Evolutionary conservation across 192 early-diverging fungal genomes (phyloP).

Genomic region (Backusella macrospora): DNA sequence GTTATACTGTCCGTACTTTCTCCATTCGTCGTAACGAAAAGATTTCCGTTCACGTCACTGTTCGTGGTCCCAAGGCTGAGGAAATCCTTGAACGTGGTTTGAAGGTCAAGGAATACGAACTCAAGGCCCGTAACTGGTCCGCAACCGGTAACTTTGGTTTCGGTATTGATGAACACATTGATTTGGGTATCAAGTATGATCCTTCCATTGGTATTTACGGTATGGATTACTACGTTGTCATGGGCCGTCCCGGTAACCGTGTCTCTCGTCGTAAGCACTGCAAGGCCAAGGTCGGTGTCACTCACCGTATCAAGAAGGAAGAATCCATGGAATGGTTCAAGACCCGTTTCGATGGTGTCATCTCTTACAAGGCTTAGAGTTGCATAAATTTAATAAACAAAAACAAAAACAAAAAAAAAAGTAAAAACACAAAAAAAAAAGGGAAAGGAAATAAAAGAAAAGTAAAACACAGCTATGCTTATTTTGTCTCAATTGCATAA

Average conservation of each 20-base stretch:
- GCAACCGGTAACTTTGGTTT: slow-evolving; percentile 99
- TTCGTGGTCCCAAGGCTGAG: slow-evolving; percentile 83
- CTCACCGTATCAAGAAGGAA: slow-evolving; percentile 90
- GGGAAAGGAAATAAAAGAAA: background rate
- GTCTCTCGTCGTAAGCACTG: slow-evolving; percentile 91
- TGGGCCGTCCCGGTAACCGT: slow-evolving; percentile 97
- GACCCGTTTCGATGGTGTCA: slow-evolving; percentile 70
- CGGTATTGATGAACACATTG: slow-evolving; percentile 99
- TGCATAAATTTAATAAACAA: slow-evolving; percentile 73
- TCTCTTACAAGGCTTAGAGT: slow-evolving; percentile 82
- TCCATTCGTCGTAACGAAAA: slow-evolving; percentile 99
- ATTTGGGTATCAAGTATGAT: slow-evolving; percentile 99
- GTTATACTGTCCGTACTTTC: slow-evolving; percentile 99
- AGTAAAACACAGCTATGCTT: background rate
- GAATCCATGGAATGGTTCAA: slow-evolving; percentile 99
- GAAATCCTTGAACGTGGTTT: slow-evolving; percentile 99
- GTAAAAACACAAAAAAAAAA: background rate
- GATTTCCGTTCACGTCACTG: slow-evolving; percentile 98
- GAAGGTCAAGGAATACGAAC: slow-evolving; percentile 99
- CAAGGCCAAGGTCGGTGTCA: slow-evolving; percentile 79
- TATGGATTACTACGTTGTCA: slow-evolving; percentile 76
- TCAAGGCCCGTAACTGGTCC: slow-evolving; percentile 94
- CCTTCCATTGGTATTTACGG: slow-evolving; percentile 96
- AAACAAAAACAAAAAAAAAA: background rate
- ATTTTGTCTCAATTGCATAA: background rate